Percentiles rank a stretch among this genome's conserved stretches.
phyloP scores from a whole-genome alignment of 83 land plant species.

The Thuja plicata region DNA sequence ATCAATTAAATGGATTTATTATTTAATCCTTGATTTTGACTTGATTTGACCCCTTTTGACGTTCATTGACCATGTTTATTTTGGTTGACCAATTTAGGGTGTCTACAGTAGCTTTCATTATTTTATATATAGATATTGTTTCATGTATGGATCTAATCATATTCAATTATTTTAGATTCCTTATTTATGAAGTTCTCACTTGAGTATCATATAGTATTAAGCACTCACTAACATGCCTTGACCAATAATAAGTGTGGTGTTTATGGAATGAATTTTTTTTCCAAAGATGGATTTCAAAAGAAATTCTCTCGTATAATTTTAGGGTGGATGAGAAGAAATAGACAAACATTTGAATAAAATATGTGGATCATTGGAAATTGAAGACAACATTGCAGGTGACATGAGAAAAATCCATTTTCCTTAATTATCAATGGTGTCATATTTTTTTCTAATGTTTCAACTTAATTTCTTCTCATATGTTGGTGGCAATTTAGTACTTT shows the following conservation, averaged over 20 bases:
- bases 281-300: not conserved
- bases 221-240: constrained; percentile 54
- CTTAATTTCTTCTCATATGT: not conserved
- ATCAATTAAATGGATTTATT: too few species aligned
- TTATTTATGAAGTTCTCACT: constrained; percentile 45
- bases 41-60: too few species aligned
- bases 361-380: not conserved
- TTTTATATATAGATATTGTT: not conserved
- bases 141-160: not conserved
- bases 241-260: constrained; percentile 71
- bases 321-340: not conserved
- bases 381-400: constrained; percentile 8
- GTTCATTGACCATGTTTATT: too few species aligned
- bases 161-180: not conserved
- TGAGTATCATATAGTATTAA: constrained; percentile 57
- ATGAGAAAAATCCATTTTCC: not conserved
- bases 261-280: constrained; percentile 55
- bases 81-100: too few species aligned
- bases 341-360: not conserved
- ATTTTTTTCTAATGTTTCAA: not conserved
- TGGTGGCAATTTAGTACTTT: not conserved
- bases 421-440: not conserved
- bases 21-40: too few species aligned
- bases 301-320: not conserved
- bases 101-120: too few species aligned